Conservation (phyloP, 345 rosid genomes). For the Viola odorata region DNA sequence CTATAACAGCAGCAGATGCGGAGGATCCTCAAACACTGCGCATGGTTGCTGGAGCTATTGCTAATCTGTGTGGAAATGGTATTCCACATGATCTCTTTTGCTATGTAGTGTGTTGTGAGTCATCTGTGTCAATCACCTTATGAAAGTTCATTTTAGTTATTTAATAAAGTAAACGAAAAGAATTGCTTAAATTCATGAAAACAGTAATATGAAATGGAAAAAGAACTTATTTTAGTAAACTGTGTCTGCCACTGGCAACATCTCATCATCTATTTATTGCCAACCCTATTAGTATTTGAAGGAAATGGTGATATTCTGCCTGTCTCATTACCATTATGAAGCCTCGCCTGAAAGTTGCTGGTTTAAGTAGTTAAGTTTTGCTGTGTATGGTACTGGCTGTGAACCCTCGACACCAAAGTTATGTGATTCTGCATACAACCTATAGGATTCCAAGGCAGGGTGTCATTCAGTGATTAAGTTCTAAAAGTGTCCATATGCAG, state of each 20-base stretch:
- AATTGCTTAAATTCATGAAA: background rate
- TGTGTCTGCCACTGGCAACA: background rate
- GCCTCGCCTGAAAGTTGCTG: too few relatives aligned
- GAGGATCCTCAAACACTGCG: constrained; percentile 37
- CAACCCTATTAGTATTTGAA: too few relatives aligned
- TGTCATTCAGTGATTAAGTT: background rate
- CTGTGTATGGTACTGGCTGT: too few relatives aligned
- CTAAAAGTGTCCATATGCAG: background rate
- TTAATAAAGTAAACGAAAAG: background rate
- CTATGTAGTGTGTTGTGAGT: background rate
- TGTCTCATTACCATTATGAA: too few relatives aligned
- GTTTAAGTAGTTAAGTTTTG: too few relatives aligned
- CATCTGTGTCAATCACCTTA: background rate
- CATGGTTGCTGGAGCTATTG: constrained; percentile 37
- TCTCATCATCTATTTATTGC: background rate
- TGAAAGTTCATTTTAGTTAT: background rate
- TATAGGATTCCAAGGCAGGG: too few relatives aligned
- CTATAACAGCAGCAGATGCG: constrained; percentile 32
- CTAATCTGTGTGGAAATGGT: constrained; percentile 33
- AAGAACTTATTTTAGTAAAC: background rate
- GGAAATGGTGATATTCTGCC: too few relatives aligned
- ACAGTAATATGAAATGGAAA: constrained; percentile 2
- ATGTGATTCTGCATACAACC: too few relatives aligned
- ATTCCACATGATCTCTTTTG: constrained; percentile 9
- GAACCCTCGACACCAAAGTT: too few relatives aligned